These are phyloP conservation scores for Xanthoconium separans DNA, from an alignment of 1,284 basidiomycete species.

Conservation along the genomic window DNA sequence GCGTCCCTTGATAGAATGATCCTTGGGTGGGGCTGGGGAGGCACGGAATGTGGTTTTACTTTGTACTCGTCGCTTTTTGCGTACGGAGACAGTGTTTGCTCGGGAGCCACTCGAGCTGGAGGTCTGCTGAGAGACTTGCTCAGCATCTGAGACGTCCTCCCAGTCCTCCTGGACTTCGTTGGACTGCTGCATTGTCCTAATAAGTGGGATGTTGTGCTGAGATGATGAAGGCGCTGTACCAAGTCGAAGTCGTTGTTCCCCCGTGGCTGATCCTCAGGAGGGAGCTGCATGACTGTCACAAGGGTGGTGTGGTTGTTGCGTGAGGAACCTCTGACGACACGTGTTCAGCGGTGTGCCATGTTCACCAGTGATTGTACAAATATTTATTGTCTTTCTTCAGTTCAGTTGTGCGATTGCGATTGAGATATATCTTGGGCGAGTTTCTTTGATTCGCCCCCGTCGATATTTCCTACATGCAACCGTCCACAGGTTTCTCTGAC, in stretches of 20 bases:
- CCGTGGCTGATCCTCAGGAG: background rate
- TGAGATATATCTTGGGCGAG: no score
- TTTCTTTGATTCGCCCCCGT: no score
- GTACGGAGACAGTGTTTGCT: slow-evolving; percentile 8
- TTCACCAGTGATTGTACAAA: no score
- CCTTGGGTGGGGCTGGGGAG: slow-evolving; percentile 11
- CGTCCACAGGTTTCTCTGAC: no score
- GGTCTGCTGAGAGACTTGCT: slow-evolving; percentile 8
- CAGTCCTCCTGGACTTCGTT: slow-evolving; percentile 17
- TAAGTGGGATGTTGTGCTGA: background rate
- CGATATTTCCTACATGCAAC: no score
- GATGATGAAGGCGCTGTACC: slow-evolving; percentile 7
- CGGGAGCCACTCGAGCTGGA: slow-evolving; percentile 9
- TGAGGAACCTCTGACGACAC: no score
- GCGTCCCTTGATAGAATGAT: slow-evolving; percentile 10
- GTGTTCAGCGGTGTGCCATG: no score
- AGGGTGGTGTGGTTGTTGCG: background rate
- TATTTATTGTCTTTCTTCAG: no score
- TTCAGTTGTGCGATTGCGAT: no score
- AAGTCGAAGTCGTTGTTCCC: background rate
- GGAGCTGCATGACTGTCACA: slow-evolving; percentile 4
- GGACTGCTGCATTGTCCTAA: slow-evolving; percentile 7
- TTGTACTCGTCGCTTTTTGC: slow-evolving; percentile 23
- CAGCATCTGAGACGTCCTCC: slow-evolving; percentile 28
- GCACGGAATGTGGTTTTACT: slow-evolving; percentile 8